Base-by-base conservation (phyloP, 2,329 filamentous ascomycete genomes). In the Xylaria arbuscula region DNA sequence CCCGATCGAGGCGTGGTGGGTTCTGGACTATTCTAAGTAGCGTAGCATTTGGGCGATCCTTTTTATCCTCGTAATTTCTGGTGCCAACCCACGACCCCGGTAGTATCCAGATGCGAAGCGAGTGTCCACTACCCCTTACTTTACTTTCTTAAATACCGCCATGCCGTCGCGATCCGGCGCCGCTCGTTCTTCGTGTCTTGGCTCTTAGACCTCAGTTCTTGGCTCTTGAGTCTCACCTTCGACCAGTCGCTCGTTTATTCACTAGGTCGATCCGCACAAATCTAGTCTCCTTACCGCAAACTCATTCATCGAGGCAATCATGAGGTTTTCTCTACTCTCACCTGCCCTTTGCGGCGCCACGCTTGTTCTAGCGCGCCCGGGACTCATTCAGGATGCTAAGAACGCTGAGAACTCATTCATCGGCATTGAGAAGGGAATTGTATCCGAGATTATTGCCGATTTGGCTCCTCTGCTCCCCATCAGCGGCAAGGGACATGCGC, bases 281-380 rank as follows among this genome's bases (percentile, higher is more conserved):
- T 45, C 24, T 45, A 66, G 42, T 56, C 38, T 7, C 19, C 19
- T 62, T 28, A 34, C 48, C 6, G 54, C 40, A 13, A 36, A 59
- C 34, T n/a, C 42, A 61, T 8, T 19, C 38, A 13, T 48, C n/a
- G 22, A 15, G 53, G 36, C 42, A 36, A 66, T 24, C 8, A 72
- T 72, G 70, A 40, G 51, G 50, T 64, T 68, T 55, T 71, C 66
- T 5, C 47, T 62, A 13, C 42, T 72, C 40, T 58, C 70, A 24
- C 64, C 66, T 34, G 69, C 69, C 40, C 64, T 72, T 19, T 65
- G 62, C 28, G 66, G 68, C n/a, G 70, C 70, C 59, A 69, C 69
- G 19, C 42, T 70, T 9, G 65, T 67, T 34, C 34, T 62, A n/a
- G 70, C 47, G 5, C 70, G 69, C n/a, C 70, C 70, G 1, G 32